Evolutionary conservation across 2,329 filamentous ascomycete species (phyloP).

Genomic region (Reticulascus tulasneorum): DNA sequence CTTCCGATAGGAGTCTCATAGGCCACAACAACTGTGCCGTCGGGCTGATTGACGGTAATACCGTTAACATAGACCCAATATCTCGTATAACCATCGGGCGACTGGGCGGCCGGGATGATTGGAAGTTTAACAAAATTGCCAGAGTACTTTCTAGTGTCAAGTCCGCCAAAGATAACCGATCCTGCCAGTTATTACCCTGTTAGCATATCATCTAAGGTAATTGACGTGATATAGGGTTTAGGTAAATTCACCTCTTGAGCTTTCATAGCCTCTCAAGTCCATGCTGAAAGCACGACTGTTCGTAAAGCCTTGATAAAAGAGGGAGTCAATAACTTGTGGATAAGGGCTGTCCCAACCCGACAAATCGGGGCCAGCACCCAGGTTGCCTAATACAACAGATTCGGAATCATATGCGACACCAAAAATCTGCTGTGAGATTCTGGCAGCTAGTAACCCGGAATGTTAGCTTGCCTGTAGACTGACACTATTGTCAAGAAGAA

Average conservation of each 20-base stretch:
- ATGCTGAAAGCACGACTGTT: conserved; percentile 28
- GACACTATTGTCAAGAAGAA: no score
- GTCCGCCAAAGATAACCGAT: neutral
- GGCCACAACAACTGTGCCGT: neutral
- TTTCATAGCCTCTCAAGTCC: neutral
- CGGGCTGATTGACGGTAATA: conserved; percentile 1
- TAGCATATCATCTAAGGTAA: neutral
- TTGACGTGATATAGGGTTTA: neutral
- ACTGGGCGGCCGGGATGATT: conserved; percentile 1
- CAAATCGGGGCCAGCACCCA: conserved; percentile 30
- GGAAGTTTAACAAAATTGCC: neutral
- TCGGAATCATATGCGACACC: conserved; percentile 30
- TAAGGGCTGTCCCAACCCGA: conserved; percentile 29
- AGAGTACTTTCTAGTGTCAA: neutral
- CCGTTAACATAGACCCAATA: conserved; percentile 9
- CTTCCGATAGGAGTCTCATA: conserved; percentile 1
- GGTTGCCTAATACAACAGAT: conserved; percentile 24
- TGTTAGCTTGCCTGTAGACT: conserved; percentile 20
- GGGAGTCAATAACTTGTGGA: conserved; percentile 29
- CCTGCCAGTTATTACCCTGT: no score
- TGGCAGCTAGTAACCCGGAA: conserved; percentile 20
- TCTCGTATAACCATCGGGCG: conserved; percentile 26
- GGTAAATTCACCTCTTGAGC: neutral
- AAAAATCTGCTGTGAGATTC: conserved; percentile 26
- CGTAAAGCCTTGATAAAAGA: conserved; percentile 29